A percentile compares a stretch with the other conserved stretches of the same genome.
phyloP scores from a whole-genome alignment of 805 yeast genomes.

The Nakazawaea ishiwadae region DNA sequence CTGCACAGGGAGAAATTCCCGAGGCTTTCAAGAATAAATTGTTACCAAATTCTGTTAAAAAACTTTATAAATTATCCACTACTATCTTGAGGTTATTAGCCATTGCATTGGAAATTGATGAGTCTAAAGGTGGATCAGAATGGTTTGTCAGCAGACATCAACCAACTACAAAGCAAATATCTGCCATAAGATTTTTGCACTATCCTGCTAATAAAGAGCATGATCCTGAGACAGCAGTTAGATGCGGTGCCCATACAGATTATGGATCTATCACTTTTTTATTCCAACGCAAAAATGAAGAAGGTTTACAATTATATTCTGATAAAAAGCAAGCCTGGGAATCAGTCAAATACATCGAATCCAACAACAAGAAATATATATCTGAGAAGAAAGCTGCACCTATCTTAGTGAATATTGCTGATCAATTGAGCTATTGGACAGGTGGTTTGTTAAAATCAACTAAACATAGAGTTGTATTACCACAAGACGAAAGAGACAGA shows the following conservation, averaged over 20 bases:
- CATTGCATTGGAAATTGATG: slow-evolving; percentile 53
- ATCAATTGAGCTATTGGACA: slow-evolving; percentile 70
- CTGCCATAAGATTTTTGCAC: slow-evolving; percentile 61
- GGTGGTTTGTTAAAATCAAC: slow-evolving; percentile 65
- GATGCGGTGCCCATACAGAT: slow-evolving; percentile 84
- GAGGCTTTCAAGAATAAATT: slow-evolving; percentile 29
- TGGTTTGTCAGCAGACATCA: slow-evolving; percentile 60
- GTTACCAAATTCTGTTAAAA: no score
- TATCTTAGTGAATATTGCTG: slow-evolving; percentile 68
- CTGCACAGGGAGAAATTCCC: slow-evolving; percentile 39
- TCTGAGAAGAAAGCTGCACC: slow-evolving; percentile 46
- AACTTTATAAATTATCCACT: slow-evolving; percentile 41
- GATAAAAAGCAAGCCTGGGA: slow-evolving; percentile 49
- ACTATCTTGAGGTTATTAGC: slow-evolving; percentile 50
- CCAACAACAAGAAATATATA: slow-evolving; percentile 19
- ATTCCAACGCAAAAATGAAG: slow-evolving; percentile 62
- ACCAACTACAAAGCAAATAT: slow-evolving; percentile 48
- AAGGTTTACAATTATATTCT: slow-evolving; percentile 58
- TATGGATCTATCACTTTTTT: slow-evolving; percentile 68
- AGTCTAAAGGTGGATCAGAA: slow-evolving; percentile 35
- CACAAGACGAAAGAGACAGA: slow-evolving; percentile 45
- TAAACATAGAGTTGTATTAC: slow-evolving; percentile 57
- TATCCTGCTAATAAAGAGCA: slow-evolving; percentile 51
- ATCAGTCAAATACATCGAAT: slow-evolving; percentile 52
- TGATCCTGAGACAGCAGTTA: slow-evolving; percentile 45